These are phyloP conservation scores for Coemansia umbellata DNA, from an alignment of 192 early-diverging fungal genomes.

Conservation along the genomic window DNA sequence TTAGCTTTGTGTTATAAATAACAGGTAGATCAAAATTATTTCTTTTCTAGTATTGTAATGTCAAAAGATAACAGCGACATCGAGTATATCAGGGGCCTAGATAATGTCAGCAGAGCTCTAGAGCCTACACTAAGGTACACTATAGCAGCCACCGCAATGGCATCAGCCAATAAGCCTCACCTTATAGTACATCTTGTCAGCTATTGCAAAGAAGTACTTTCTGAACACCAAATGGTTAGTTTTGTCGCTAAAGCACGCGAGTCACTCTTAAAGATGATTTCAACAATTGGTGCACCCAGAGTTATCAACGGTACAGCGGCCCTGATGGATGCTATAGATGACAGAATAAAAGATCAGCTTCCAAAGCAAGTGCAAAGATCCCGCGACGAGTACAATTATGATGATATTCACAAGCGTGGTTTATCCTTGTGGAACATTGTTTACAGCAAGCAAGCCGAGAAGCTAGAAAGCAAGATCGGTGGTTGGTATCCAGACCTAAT, in stretches of 20 bases:
- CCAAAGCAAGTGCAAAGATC: conserved; percentile 3
- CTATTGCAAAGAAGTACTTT: conserved; percentile 1
- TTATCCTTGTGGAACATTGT: conserved; percentile 20
- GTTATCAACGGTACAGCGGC: conserved; percentile 28
- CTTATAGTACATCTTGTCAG: background rate
- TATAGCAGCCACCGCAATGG: conserved; percentile 21
- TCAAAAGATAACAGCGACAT: background rate
- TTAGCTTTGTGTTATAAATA: too few species aligned
- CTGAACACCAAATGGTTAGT: background rate
- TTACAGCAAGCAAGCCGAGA: conserved; percentile 32
- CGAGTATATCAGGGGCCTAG: background rate
- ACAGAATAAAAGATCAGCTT: background rate
- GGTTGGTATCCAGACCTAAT: conserved; percentile 35
- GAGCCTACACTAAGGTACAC: conserved; percentile 7
- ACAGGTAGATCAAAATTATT: background rate
- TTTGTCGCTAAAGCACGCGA: conserved; percentile 10
- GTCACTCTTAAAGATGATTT: conserved; percentile 13
- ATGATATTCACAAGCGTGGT: conserved; percentile 14
- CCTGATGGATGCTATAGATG: conserved; percentile 12
- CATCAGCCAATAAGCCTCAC: conserved; percentile 1
- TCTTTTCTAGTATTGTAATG: background rate
- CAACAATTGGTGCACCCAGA: conserved; percentile 13
- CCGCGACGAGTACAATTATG: conserved; percentile 18
- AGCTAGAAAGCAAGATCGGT: conserved; percentile 23
- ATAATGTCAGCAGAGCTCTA: conserved; percentile 2